A percentile compares a stretch with the other conserved stretches of the same genome.
Conservation (phyloP, 2,329 filamentous ascomycete genomes). For the Fusarium luffae region DNA sequence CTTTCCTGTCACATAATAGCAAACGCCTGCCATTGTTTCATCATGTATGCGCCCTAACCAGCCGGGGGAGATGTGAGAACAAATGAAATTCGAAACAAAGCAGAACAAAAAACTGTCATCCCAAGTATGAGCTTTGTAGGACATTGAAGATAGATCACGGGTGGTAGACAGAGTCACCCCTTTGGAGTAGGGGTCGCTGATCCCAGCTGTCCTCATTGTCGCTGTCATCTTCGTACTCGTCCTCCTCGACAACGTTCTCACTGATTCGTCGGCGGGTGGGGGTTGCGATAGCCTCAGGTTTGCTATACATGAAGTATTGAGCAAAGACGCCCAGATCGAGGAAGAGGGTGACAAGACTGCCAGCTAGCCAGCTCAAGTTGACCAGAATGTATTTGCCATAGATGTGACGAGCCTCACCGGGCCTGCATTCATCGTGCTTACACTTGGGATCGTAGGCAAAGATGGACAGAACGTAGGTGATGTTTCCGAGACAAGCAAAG, state of each 20-base stretch:
- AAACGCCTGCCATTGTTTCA: constrained; percentile 30
- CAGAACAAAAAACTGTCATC: constrained; percentile 34
- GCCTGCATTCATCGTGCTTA: constrained; percentile 62
- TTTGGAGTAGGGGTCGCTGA: constrained; percentile 53
- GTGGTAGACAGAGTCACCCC: constrained; percentile 47
- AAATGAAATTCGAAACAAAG: constrained; percentile 16
- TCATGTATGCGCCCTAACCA: constrained; percentile 26
- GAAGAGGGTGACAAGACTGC: constrained; percentile 86
- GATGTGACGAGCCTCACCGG: constrained; percentile 72
- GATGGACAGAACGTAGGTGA: constrained; percentile 93
- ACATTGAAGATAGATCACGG: constrained; percentile 11
- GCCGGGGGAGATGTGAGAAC: constrained; percentile 15
- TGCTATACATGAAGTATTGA: constrained; percentile 89
- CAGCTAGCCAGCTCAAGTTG: constrained; percentile 90
- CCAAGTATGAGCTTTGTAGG: not conserved
- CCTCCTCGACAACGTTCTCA: constrained; percentile 36
- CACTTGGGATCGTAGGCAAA: constrained; percentile 88
- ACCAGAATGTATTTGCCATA: constrained; percentile 88
- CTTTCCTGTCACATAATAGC: constrained; percentile 14
- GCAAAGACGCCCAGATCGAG: constrained; percentile 88
- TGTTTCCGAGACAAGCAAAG: constrained; percentile 94
- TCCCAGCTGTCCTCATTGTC: constrained; percentile 51
- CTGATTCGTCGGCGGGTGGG: constrained; percentile 17
- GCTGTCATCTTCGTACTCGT: constrained; percentile 48
- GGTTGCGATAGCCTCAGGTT: constrained; percentile 51